These are phyloP conservation scores for Leccinum fuscescens DNA, from an alignment of 1,284 basidiomycete species.

Conservation along the genomic window DNA sequence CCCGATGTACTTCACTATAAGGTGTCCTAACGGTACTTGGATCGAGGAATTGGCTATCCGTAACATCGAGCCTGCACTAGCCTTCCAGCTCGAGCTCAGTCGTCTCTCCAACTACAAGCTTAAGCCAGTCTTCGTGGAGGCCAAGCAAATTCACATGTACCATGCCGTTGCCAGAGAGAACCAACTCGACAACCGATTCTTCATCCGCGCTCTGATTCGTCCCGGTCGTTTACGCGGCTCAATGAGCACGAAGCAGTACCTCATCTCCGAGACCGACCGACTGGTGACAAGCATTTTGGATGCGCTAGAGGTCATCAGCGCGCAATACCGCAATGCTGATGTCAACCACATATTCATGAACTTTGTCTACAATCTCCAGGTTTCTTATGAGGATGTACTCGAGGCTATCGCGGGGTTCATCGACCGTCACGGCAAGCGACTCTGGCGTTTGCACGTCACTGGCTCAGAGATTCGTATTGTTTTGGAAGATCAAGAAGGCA, in stretches of 20 bases:
- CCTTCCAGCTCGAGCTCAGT: slow-evolving; percentile 97
- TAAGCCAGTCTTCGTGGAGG: slow-evolving; percentile 89
- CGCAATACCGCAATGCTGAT: slow-evolving; percentile 85
- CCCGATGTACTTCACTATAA: slow-evolving; percentile 68
- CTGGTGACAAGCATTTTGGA: slow-evolving; percentile 94
- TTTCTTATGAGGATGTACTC: slow-evolving; percentile 95
- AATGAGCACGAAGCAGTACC: slow-evolving; percentile 94
- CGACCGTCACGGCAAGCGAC: slow-evolving; percentile 94
- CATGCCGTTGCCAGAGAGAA: slow-evolving; percentile 95
- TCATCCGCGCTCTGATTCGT: slow-evolving; percentile 94
- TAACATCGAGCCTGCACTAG: slow-evolving; percentile 97
- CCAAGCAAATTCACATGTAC: slow-evolving; percentile 96
- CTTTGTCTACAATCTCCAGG: slow-evolving; percentile 95
- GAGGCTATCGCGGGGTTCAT: slow-evolving; percentile 97
- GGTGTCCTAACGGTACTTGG: slow-evolving; percentile 78
- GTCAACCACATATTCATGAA: slow-evolving; percentile 98
- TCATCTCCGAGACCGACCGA: slow-evolving; percentile 97
- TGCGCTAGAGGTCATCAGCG: slow-evolving; percentile 89
- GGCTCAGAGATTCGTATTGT: slow-evolving; percentile 96
- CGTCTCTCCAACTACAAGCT: slow-evolving; percentile 97
- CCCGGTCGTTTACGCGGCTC: slow-evolving; percentile 90
- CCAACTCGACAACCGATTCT: slow-evolving; percentile 96
- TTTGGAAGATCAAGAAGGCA: slow-evolving; percentile 91
- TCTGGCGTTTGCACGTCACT: slow-evolving; percentile 98
- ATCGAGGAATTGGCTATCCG: slow-evolving; percentile 94